Percentiles rank a stretch among this genome's conserved stretches.
Evolutionary conservation across 352 stramenopile species (phyloP).

Genomic region (Pythium sukuiense): DNA sequence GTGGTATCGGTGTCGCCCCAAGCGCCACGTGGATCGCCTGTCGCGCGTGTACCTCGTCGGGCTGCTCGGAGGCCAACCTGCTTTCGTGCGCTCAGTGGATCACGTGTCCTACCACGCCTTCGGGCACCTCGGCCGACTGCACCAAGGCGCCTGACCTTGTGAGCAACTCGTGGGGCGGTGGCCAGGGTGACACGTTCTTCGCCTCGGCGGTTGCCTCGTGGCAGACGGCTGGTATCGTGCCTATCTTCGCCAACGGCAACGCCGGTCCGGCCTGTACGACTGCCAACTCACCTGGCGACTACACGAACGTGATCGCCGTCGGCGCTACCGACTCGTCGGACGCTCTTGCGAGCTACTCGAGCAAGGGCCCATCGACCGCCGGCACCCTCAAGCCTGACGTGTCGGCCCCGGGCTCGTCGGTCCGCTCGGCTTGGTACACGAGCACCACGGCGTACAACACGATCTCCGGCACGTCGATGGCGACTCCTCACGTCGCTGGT

Average conservation of each 20-base stretch:
- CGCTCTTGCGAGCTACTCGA: conserved; percentile 24
- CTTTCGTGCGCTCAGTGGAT: conserved; percentile 35
- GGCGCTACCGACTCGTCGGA: conserved; percentile 25
- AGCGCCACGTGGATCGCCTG: conserved; percentile 23
- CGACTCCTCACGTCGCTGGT: conserved; percentile 36
- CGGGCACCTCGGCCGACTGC: conserved; percentile 19
- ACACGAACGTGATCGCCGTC: conserved; percentile 33
- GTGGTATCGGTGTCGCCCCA: conserved; percentile 21
- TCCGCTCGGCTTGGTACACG: conserved; percentile 19
- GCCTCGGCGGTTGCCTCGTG: conserved; percentile 23
- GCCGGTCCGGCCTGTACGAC: conserved; percentile 21
- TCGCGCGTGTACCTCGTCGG: conserved; percentile 13
- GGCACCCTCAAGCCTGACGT: conserved; percentile 33
- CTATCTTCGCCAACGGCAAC: conserved; percentile 32
- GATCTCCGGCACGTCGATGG: conserved; percentile 35
- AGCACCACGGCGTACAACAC: conserved; percentile 22
- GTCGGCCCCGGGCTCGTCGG: conserved; percentile 17
- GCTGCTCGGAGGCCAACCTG: conserved; percentile 29
- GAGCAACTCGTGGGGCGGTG: conserved; percentile 33
- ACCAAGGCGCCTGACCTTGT: conserved; percentile 29
- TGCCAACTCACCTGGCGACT: conserved; percentile 24
- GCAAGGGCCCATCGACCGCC: conserved; percentile 19
- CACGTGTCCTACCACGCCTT: conserved; percentile 30
- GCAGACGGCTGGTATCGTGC: conserved; percentile 33
- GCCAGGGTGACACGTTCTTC: conserved; percentile 11